Base-by-base conservation (phyloP, 805 yeast genomes). In the Yarrowia sp. region DNA sequence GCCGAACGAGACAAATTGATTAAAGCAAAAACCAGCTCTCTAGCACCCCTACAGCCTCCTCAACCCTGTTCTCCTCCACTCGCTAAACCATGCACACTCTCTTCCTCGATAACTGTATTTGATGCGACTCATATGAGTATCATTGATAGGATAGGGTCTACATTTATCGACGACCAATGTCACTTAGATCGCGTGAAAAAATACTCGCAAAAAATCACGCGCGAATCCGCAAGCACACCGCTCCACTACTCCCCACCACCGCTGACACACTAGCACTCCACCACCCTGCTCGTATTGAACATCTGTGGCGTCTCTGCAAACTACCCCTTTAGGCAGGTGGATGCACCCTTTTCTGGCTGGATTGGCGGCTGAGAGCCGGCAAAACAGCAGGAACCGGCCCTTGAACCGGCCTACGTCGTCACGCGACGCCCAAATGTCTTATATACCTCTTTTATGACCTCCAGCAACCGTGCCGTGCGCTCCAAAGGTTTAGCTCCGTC, bases 41-140 rank as follows among this genome's bases (percentile, higher is more conserved):
- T 36, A 9, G 3, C 4, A 14, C 1, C 19, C 14, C 38, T 7
- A 10, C 12, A 14, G 13, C 17, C 24, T 12, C 34, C 34, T 24
- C 46, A 43, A 9, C 5, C 15, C n/a, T 33, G 1, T 19, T 15
- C 7, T 3, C 9, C 13, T 6, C 34, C 15, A 17, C 12, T 30
- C 19, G 7, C 30, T 24, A 24, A 24, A 24, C n/a, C 30, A 24
- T 36, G 42, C 42, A 52, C 40, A 17, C 50, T 14, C 17, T 13
- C 30, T 19, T 50, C 39, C 55, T 52, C 56, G 56, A 52, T 52
- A 52, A 52, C 56, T 52, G 56, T 52, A 52, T 52, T 52, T 52
- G 20, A 36, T 19, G 40, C 30, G 55, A 47, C 52, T 47, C 38
- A 47, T 47, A 38, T 38, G 52, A 47, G 30, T n/a, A 13, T 5